Percentiles rank a stretch among this genome's conserved stretches.
Conservation (phyloP, 2,329 filamentous ascomycete species). For the Monosporascus sp. region DNA sequence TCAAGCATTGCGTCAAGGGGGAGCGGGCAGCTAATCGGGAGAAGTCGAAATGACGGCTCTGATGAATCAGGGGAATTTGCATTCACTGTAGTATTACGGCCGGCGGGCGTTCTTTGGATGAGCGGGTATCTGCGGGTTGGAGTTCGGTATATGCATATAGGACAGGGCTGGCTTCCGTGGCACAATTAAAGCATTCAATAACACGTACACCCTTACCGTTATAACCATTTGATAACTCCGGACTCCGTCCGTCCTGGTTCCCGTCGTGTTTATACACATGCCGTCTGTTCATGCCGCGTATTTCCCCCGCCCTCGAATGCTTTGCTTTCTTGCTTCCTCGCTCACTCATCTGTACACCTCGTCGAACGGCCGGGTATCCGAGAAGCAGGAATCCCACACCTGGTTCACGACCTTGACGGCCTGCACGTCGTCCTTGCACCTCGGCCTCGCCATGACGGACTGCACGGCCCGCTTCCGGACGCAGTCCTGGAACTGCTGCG, state of each 20-base stretch:
- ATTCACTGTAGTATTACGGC: no score
- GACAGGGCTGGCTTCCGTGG: slow-evolving; percentile 14
- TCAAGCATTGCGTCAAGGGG: slow-evolving; percentile 84
- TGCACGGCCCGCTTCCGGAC: slow-evolving; percentile 76
- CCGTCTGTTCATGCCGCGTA: background rate
- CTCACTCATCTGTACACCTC: slow-evolving; percentile 75
- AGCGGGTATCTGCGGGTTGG: slow-evolving; percentile 9
- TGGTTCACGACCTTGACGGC: slow-evolving; percentile 87
- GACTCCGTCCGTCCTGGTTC: no score
- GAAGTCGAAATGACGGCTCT: slow-evolving; percentile 28
- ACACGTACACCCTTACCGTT: no score
- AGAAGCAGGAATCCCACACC: slow-evolving; percentile 98
- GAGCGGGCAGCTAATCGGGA: slow-evolving; percentile 49
- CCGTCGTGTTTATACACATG: no score
- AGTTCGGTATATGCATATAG: slow-evolving; percentile 17
- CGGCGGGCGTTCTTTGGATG: background rate
- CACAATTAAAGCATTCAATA: no score
- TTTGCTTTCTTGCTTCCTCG: background rate
- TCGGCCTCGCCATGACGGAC: slow-evolving; percentile 72
- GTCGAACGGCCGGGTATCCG: slow-evolving; percentile 91
- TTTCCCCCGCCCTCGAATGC: background rate
- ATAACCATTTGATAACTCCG: no score
- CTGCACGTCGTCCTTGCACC: slow-evolving; percentile 79
- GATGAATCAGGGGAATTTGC: no score
- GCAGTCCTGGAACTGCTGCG: slow-evolving; percentile 90